These are phyloP conservation scores for Celoporthe dispersa DNA, from an alignment of 2,329 filamentous ascomycete species.

Conservation along the genomic window DNA sequence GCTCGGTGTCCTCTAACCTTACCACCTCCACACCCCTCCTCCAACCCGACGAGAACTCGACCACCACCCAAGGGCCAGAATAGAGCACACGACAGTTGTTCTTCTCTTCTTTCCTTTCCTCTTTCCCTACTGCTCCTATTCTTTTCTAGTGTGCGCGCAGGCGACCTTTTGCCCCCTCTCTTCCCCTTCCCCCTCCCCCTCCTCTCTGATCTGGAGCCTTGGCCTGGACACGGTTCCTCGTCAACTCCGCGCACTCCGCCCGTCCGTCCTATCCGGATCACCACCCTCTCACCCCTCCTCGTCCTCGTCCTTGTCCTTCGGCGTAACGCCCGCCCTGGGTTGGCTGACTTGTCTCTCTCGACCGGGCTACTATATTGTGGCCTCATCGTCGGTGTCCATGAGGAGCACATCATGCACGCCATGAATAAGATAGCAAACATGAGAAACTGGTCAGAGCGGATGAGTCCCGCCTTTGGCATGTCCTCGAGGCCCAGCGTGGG, in stretches of 20 bases:
- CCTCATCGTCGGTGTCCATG: constrained; percentile 27
- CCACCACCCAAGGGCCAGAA: constrained; percentile 27
- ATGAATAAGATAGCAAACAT: constrained; percentile 76
- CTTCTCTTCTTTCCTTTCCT: constrained; percentile 38
- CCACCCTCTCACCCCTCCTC: neutral
- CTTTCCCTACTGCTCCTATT: constrained; percentile 38
- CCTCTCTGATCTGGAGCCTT: constrained; percentile 35
- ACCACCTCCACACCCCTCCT: constrained; percentile 20
- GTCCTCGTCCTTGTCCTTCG: no score
- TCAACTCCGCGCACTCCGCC: constrained; percentile 25
- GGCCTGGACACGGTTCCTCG: constrained; percentile 35
- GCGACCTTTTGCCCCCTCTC: constrained; percentile 23
- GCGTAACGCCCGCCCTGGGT: neutral
- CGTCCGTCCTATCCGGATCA: neutral
- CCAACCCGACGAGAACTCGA: constrained; percentile 14
- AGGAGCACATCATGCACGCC: constrained; percentile 41
- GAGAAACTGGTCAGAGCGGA: constrained; percentile 74
- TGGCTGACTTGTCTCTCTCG: constrained; percentile 20
- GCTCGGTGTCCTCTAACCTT: constrained; percentile 26
- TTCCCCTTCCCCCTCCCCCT: constrained; percentile 20
- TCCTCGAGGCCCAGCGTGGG: constrained; percentile 59
- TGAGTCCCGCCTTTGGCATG: constrained; percentile 71
- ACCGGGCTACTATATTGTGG: constrained; percentile 26
- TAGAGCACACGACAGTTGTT: constrained; percentile 27
- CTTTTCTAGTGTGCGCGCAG: constrained; percentile 45